phyloP scores from a whole-genome alignment of 306 rosid species.

The Albizia julibrissin region DNA sequence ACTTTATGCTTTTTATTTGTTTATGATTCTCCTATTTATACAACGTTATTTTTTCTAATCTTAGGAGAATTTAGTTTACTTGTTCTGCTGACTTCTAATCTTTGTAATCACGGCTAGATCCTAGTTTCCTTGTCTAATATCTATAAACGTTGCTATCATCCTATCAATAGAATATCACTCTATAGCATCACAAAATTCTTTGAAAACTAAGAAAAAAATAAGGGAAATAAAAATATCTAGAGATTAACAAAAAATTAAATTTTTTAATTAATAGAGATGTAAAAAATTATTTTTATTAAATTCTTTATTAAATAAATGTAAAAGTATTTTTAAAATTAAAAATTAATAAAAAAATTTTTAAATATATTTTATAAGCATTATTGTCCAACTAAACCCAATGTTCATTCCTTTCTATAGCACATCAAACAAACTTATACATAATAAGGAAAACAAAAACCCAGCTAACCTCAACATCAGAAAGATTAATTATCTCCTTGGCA shows the following conservation, averaged over 20 bases:
- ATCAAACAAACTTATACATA: no score
- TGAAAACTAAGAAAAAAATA: no score
- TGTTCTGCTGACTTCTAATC: not conserved
- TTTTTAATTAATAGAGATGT: no score
- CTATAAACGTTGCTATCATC: not conserved
- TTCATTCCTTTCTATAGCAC: not conserved
- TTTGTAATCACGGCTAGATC: not conserved
- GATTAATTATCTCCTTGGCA: constrained; percentile 24
- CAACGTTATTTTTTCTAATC: not conserved
- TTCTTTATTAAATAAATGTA: no score
- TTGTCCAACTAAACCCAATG: not conserved
- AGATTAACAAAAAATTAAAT: no score
- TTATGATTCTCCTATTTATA: no score
- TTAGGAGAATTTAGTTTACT: not conserved
- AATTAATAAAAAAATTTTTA: no score
- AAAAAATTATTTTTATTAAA: no score
- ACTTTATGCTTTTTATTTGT: no score
- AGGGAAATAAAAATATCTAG: no score
- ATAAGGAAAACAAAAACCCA: not conserved
- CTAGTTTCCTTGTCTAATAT: not conserved
- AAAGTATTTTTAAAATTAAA: no score
- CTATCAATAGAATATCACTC: not conserved
- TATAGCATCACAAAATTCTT: not conserved
- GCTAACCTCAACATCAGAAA: constrained; percentile 41
- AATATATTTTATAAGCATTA: not conserved